These are phyloP conservation scores for Globisporangium lucens DNA, from an alignment of 352 stramenopile species.

Conservation along the genomic window DNA sequence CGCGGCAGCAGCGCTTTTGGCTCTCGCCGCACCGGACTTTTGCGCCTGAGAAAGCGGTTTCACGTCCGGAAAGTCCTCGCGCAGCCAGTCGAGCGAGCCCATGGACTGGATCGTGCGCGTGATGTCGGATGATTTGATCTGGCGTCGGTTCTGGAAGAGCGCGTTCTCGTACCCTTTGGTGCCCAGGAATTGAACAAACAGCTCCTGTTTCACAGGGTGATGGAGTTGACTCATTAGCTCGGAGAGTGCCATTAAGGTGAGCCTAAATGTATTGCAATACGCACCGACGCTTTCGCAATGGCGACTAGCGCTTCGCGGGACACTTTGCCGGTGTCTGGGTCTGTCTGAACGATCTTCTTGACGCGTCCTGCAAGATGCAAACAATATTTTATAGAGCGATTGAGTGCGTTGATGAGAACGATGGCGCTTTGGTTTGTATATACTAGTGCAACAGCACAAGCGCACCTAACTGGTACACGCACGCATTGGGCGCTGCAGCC, in stretches of 20 bases:
- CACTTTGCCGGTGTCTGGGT: constrained; percentile 90
- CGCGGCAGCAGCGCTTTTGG: constrained; percentile 23
- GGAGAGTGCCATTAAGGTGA: background rate
- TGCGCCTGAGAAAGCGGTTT: constrained; percentile 21
- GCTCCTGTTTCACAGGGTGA: constrained; percentile 46
- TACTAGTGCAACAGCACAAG: background rate
- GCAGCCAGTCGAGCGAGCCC: constrained; percentile 76
- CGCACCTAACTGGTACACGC: constrained; percentile 54
- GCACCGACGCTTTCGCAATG: constrained; percentile 90
- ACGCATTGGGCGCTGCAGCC: constrained; percentile 28
- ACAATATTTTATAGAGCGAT: background rate
- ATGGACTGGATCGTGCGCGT: constrained; percentile 77
- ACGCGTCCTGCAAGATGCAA: constrained; percentile 56
- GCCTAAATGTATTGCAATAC: background rate
- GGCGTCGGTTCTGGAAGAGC: constrained; percentile 78
- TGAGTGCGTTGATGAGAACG: background rate
- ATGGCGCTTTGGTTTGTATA: background rate
- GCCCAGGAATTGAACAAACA: constrained; percentile 88
- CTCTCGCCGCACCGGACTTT: constrained; percentile 9
- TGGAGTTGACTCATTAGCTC: background rate
- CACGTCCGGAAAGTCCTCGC: constrained; percentile 78
- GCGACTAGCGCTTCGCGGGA: constrained; percentile 91
- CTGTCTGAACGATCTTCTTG: constrained; percentile 92
- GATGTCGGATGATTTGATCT: constrained; percentile 77
- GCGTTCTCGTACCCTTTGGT: constrained; percentile 88